phyloP scores from a whole-genome alignment of 768 basidiomycete genomes.

The Hericium coralloides region DNA sequence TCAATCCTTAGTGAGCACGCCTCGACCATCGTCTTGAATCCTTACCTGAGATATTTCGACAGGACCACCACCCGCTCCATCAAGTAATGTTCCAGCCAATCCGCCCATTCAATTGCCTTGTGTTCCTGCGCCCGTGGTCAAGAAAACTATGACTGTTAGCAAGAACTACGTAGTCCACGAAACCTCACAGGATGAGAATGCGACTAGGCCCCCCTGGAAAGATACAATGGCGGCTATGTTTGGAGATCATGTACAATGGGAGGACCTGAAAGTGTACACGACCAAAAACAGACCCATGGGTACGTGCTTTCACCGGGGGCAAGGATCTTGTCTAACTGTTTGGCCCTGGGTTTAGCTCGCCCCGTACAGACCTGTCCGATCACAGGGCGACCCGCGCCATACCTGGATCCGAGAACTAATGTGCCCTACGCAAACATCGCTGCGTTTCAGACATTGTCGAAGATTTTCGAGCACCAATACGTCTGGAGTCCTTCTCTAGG shows the following conservation, averaged over 20 bases:
- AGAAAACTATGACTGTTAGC: constrained; percentile 36
- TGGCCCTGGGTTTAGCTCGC: constrained; percentile 37
- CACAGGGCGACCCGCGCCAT: constrained; percentile 69
- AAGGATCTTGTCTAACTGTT: background rate
- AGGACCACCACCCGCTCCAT: too few species aligned
- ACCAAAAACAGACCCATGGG: constrained; percentile 58
- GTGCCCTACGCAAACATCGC: constrained; percentile 68
- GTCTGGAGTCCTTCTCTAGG: constrained; percentile 46
- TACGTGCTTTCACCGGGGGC: constrained; percentile 20
- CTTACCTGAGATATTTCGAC: too few species aligned
- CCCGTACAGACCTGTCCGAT: constrained; percentile 62
- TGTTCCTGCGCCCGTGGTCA: background rate
- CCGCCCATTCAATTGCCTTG: background rate
- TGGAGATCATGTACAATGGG: constrained; percentile 79
- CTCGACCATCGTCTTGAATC: too few species aligned
- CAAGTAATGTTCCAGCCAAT: background rate
- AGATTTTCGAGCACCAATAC: constrained; percentile 57
- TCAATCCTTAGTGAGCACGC: too few species aligned
- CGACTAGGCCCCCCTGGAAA: constrained; percentile 49
- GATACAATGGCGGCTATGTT: constrained; percentile 80
- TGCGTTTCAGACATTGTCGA: constrained; percentile 58
- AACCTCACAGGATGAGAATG: constrained; percentile 34
- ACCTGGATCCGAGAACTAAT: constrained; percentile 71
- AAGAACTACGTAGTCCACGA: constrained; percentile 74
- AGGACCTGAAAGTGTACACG: constrained; percentile 54